These are phyloP conservation scores for Tetracladium setigerum DNA, from an alignment of 495 filamentous ascomycete species.

Conservation along the genomic window DNA sequence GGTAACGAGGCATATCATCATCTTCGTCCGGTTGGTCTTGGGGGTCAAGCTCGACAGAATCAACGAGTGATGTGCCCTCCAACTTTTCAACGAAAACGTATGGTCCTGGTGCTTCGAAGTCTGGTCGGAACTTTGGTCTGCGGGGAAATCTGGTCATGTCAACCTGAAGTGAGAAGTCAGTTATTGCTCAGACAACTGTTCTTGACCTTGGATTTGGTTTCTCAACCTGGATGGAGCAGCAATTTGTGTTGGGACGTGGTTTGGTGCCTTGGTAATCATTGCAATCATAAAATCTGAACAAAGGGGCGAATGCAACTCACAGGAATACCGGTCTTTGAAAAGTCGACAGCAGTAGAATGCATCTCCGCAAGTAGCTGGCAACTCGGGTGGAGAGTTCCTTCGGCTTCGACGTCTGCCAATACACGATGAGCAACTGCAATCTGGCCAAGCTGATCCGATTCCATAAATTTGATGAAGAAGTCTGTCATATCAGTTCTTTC, in stretches of 20 bases:
- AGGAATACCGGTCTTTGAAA: constrained; percentile 65
- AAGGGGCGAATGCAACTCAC: constrained; percentile 27
- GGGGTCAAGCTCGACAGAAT: constrained; percentile 31
- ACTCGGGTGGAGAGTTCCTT: constrained; percentile 46
- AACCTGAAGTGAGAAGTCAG: constrained; percentile 19
- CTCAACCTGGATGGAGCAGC: too few species aligned
- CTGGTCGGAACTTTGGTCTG: constrained; percentile 35
- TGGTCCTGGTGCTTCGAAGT: constrained; percentile 61
- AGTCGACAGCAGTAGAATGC: constrained; percentile 72
- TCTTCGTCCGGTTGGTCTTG: constrained; percentile 30
- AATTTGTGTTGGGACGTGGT: too few species aligned
- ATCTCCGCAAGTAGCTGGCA: constrained; percentile 55
- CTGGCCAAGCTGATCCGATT: constrained; percentile 60
- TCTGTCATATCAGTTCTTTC: constrained; percentile 53
- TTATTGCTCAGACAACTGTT: not conserved
- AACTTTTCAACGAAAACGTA: constrained; percentile 39
- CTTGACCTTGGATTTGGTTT: too few species aligned
- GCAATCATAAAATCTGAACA: too few species aligned
- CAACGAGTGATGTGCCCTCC: constrained; percentile 13
- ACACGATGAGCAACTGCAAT: constrained; percentile 61
- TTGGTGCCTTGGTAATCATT: too few species aligned
- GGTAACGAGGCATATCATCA: constrained; percentile 26
- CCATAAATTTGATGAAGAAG: constrained; percentile 77
- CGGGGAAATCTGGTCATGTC: constrained; percentile 32
- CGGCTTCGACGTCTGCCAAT: constrained; percentile 49